These are phyloP conservation scores for Posidonia oceanica DNA, from an alignment of 116 monocot genomes.

Conservation along the genomic window DNA sequence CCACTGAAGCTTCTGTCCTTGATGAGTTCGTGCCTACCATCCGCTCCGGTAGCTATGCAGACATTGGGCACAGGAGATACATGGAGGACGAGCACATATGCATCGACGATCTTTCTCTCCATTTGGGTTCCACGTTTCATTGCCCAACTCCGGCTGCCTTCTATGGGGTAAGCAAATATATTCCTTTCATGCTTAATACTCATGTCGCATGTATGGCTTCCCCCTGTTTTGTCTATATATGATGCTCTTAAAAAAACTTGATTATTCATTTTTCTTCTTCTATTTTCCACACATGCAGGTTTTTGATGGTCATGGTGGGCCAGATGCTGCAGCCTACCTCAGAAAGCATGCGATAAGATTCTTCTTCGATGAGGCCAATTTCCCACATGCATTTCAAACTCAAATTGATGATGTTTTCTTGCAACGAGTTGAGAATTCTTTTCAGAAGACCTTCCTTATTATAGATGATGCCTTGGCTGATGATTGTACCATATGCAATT, in stretches of 20 bases:
- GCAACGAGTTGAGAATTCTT: slow-evolving; percentile 29
- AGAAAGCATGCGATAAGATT: slow-evolving; percentile 41
- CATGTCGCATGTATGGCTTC: too few relatives aligned
- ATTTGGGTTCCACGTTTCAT: slow-evolving; percentile 19
- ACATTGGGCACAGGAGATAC: slow-evolving; percentile 49
- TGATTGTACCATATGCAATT: slow-evolving; percentile 29
- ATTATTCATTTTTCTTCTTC: too few relatives aligned
- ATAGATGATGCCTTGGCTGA: slow-evolving; percentile 58
- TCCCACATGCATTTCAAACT: slow-evolving; percentile 36
- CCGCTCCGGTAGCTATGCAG: slow-evolving; percentile 58
- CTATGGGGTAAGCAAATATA: slow-evolving; percentile 23
- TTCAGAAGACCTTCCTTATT: slow-evolving; percentile 42
- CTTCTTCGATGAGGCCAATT: slow-evolving; percentile 54
- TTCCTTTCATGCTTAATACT: neutral
- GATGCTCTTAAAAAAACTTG: too few relatives aligned
- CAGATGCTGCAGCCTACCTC: slow-evolving; percentile 58
- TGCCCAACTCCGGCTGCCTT: slow-evolving; percentile 41
- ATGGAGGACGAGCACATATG: slow-evolving; percentile 80
- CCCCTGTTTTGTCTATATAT: too few relatives aligned
- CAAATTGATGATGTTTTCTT: slow-evolving; percentile 24
- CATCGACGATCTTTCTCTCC: slow-evolving; percentile 42
- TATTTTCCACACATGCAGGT: slow-evolving; percentile 18
- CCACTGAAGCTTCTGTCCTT: slow-evolving; percentile 8
- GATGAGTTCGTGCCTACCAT: slow-evolving; percentile 41
- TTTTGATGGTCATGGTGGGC: slow-evolving; percentile 79